Conservation (phyloP, 2,329 filamentous ascomycete species). For the Talaromyces sp. region DNA sequence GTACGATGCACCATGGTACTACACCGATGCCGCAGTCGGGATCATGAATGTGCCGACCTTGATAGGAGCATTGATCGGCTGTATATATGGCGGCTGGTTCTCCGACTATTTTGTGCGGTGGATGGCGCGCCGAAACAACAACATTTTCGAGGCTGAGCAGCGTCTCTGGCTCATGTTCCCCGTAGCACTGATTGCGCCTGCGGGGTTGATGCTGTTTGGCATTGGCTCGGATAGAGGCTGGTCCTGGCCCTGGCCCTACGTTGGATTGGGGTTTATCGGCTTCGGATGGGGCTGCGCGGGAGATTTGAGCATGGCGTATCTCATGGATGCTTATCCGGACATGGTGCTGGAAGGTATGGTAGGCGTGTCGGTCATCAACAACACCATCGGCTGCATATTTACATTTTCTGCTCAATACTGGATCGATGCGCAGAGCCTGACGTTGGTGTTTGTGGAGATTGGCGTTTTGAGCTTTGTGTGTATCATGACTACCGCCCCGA, state of each 20-base stretch:
- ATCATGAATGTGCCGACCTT: too few species aligned
- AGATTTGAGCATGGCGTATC: constrained; percentile 50
- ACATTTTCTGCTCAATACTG: not conserved
- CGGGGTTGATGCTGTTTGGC: too few species aligned
- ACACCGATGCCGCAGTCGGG: too few species aligned
- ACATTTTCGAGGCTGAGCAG: not conserved
- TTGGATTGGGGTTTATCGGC: not conserved
- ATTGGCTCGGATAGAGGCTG: too few species aligned
- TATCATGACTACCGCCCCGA: not conserved
- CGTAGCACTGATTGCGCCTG: too few species aligned
- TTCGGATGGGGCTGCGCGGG: constrained; percentile 56
- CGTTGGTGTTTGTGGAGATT: not conserved
- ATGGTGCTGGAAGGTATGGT: constrained; percentile 60
- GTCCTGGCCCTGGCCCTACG: not conserved
- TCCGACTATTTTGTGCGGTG: too few species aligned
- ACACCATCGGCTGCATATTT: constrained; percentile 47
- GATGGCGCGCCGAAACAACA: too few species aligned
- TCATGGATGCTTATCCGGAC: constrained; percentile 44
- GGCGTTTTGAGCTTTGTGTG: not conserved
- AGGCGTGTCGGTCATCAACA: constrained; percentile 57
- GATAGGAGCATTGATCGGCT: too few species aligned
- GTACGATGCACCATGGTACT: too few species aligned
- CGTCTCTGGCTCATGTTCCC: too few species aligned
- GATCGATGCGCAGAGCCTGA: not conserved
- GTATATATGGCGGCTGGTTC: too few species aligned